Base-by-base conservation (phyloP, 83 land plant genomes). In the Larix sibirica region DNA sequence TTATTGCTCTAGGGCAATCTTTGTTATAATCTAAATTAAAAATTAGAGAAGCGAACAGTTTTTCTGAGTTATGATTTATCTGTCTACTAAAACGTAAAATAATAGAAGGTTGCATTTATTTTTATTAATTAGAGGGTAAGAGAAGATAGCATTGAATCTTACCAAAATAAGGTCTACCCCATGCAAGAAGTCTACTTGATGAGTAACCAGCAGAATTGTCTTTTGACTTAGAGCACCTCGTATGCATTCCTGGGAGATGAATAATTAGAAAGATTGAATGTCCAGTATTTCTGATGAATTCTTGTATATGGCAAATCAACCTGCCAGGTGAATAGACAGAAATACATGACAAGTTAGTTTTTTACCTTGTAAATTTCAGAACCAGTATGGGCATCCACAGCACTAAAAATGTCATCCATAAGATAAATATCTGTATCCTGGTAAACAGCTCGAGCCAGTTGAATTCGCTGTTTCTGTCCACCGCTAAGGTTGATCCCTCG, bases 321-420 rank as follows among this genome's bases (percentile, higher is more conserved):
- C 42, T 62, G 81, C 44, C 60, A n/a, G 21, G 21, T 79, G n/a
- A 79, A 31, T 79, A 21, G 14, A 62, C 71, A 47, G 44, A 18
- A 62, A 66, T 70, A n/a, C 24, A 44, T 9, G 47, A 63, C 26
- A 78, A 83, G 13, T 4, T 8, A 66, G 47, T 14, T 14, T 84
- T 44, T 16, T 84, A 95, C 99, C 93, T 92, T 92, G 85, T 96
- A 98, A 73, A 98, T 90, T 24, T 93, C 94, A 6, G 99, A 86
- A 3, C 99, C 99, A 74, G 99, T 98, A 84, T 98, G 99, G 65
- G 99, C 99, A 90, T 98, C 99, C 56, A 98, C 99, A 31, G 99
- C 99, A 89, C 99, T 98, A 85, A 98, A 98, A 44, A 98, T 88
- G 69, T 98, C 99, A 83, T 98, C 99, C 54, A 98, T 96, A 79